Conservation (phyloP, 2,329 filamentous ascomycete species). For the Calonectria ilicicola region DNA sequence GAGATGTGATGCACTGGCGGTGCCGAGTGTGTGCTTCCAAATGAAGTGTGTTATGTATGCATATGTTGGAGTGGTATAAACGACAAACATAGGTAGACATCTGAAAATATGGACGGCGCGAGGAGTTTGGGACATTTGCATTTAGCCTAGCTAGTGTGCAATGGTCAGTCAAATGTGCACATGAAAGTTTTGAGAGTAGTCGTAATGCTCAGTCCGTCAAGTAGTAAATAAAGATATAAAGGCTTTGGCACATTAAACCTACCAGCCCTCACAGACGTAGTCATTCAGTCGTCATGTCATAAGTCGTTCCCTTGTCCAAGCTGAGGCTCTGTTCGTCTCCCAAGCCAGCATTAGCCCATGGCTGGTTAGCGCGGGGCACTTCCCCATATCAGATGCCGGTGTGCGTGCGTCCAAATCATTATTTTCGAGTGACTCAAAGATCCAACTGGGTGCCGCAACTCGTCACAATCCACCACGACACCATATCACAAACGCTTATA, state of each 20-base stretch:
- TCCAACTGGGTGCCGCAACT: constrained; percentile 24
- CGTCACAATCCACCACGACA: constrained; percentile 20
- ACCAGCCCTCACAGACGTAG: background rate
- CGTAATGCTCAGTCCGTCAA: too few relatives aligned
- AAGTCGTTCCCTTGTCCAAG: background rate
- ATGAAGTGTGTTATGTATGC: too few relatives aligned
- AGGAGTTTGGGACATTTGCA: too few relatives aligned
- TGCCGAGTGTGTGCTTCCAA: too few relatives aligned
- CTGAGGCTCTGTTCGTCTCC: constrained; percentile 17
- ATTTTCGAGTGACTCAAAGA: constrained; percentile 51
- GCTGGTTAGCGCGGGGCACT: constrained; percentile 50
- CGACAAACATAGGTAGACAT: too few relatives aligned
- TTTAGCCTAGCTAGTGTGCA: too few relatives aligned
- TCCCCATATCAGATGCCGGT: constrained; percentile 37
- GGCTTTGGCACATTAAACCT: too few relatives aligned
- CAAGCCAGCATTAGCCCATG: constrained; percentile 21
- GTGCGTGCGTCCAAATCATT: constrained; percentile 34
- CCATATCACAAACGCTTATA: background rate
- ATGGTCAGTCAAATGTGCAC: too few relatives aligned
- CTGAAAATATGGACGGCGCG: too few relatives aligned
- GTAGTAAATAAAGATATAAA: background rate
- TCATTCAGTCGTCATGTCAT: background rate
- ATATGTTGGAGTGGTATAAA: too few relatives aligned
- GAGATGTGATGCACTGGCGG: too few relatives aligned
- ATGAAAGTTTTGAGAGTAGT: too few relatives aligned